Base-by-base conservation (phyloP, 2,329 filamentous ascomycete genomes). In the Zymoseptoria brevis region DNA sequence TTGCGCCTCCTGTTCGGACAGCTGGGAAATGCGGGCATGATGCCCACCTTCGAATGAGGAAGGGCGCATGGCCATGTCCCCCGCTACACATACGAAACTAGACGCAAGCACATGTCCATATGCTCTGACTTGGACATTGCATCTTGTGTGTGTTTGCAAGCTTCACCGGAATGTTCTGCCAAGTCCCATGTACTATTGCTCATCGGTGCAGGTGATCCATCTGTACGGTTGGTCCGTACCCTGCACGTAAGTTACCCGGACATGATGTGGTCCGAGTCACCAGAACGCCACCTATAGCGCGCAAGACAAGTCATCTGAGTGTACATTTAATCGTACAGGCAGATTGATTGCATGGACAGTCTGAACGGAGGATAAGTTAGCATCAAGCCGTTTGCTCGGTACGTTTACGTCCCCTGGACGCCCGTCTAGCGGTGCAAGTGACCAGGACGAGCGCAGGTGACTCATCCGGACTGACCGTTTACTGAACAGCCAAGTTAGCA, bases 1-100 rank as follows among this genome's bases (percentile, higher is more conserved):
- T 59, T 71, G 24, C 65, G 65, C 50, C 54, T 71, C 16, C 60
- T 71, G 8, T 66, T 71, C 41, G 67, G 64, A n/a, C 61, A 63
- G 19, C 57, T 67, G 24, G 66, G 64, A 1, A 65, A 67, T 49
- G 59, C 60, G 19, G 66, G 60, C 45, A 29, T 65, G 11, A 54
- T 67, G 3, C 62, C 62, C 3, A 50, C 48, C 22, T 61, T 67
- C 35, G 35, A 16, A 11, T 45, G 35, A 45, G 35, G 35, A 29
- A 29, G 26, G 26, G 26, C 26, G 26, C 26, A 29, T 45, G 35
- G 11, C 2, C 6, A 16, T 45, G 35, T 13, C 35, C 4, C 6
- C 35, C 35, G 35, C 35, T 45, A n/a, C 13, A 41, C 35, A 5
- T 41, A 16, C 35, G 35, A 45, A 16, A n/a, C 2, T 13, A 45